Evolutionary conservation across 2,329 filamentous ascomycete species (phyloP).

Genomic region (Paraconiothyrium sp.): DNA sequence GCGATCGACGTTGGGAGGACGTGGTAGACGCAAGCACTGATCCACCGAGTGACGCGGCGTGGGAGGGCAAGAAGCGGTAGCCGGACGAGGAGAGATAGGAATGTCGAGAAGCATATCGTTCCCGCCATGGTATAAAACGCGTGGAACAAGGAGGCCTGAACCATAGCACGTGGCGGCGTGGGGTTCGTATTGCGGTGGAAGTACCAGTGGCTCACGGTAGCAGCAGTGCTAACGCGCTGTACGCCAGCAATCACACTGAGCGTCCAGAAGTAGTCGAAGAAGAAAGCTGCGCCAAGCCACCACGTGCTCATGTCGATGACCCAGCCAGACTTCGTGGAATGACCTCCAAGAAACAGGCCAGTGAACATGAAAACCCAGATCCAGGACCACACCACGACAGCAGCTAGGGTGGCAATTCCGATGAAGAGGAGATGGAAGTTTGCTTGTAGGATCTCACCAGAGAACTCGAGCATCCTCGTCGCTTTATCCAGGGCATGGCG

Average conservation of each 20-base stretch:
- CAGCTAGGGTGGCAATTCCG: slow-evolving; percentile 79
- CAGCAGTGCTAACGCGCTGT: slow-evolving; percentile 89
- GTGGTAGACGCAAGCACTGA: slow-evolving; percentile 77
- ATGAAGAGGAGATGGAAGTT: slow-evolving; percentile 84
- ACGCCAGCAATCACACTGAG: slow-evolving; percentile 86
- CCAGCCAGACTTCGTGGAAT: slow-evolving; percentile 74
- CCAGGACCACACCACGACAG: slow-evolving; percentile 92
- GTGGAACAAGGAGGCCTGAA: slow-evolving; percentile 83
- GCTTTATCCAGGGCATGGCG: slow-evolving; percentile 83
- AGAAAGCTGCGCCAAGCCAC: slow-evolving; percentile 94
- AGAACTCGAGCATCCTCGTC: slow-evolving; percentile 90
- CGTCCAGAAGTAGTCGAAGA: slow-evolving; percentile 96
- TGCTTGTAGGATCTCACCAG: slow-evolving; percentile 83
- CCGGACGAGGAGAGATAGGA: slow-evolving; percentile 81
- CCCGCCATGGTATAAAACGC: slow-evolving; percentile 88
- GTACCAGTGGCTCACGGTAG: slow-evolving; percentile 98
- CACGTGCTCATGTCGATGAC: slow-evolving; percentile 88
- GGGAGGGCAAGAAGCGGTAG: slow-evolving; percentile 87
- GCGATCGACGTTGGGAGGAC: slow-evolving; percentile 87
- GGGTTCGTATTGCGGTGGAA: slow-evolving; percentile 90
- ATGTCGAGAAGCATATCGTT: slow-evolving; percentile 87
- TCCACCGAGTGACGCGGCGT: slow-evolving; percentile 72
- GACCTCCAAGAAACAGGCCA: slow-evolving; percentile 91
- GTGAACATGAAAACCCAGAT: slow-evolving; percentile 97
- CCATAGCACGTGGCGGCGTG: slow-evolving; percentile 78